Conservation (phyloP, 2,329 filamentous ascomycete species). For the Fusarium equiseti region DNA sequence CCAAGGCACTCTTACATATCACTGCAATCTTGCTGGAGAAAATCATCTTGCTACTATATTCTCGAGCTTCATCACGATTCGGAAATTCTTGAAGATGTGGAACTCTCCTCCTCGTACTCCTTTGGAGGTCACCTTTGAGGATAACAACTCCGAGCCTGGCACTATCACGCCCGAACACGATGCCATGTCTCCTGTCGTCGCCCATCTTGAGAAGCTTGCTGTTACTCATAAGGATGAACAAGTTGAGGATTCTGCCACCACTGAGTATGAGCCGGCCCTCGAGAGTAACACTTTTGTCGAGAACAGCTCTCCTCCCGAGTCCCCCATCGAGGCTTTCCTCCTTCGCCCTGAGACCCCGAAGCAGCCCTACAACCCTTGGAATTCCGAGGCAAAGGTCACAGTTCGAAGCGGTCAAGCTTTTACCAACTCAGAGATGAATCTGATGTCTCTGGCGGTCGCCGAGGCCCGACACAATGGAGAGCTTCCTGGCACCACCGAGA, state of each 20-base stretch:
- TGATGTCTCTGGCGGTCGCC: constrained; percentile 50
- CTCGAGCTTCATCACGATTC: background rate
- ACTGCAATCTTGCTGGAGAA: constrained; percentile 3
- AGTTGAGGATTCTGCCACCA: background rate
- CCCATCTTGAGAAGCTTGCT: constrained; percentile 13
- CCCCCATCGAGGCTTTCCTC: constrained; percentile 26
- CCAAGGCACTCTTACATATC: background rate
- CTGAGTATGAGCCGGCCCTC: background rate
- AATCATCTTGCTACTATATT: background rate
- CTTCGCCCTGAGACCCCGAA: constrained; percentile 1
- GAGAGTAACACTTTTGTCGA: background rate
- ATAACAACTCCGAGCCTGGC: constrained; percentile 2
- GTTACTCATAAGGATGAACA: background rate
- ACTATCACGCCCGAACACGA: constrained; percentile 8
- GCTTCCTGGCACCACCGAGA: constrained; percentile 51
- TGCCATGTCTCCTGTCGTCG: constrained; percentile 16
- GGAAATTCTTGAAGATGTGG: constrained; percentile 4
- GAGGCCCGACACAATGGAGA: constrained; percentile 50
- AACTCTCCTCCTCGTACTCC: constrained; percentile 6
- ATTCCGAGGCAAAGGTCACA: background rate
- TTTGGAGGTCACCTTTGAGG: constrained; percentile 9
- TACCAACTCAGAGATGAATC: constrained; percentile 37
- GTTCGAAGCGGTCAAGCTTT: constrained; percentile 21
- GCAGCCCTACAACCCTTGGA: background rate
- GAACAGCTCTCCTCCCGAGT: constrained; percentile 16